Percentiles rank a stretch among this genome's conserved stretches.
phyloP scores from a whole-genome alignment of 352 stramenopile species.

The Thalassiosira livingstoniorum region DNA sequence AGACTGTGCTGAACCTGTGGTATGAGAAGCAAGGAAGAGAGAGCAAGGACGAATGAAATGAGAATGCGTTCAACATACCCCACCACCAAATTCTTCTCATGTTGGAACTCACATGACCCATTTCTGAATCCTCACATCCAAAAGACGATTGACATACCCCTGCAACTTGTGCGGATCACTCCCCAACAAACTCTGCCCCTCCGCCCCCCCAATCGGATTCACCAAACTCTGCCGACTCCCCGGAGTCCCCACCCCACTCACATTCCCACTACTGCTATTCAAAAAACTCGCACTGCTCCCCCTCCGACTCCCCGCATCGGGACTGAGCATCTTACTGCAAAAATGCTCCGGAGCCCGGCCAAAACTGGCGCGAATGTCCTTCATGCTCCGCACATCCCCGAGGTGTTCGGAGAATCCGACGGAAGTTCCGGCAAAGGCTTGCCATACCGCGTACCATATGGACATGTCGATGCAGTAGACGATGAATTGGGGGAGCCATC shows the following conservation, averaged over 20 bases:
- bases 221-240: slow-evolving; percentile 52
- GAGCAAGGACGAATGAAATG: too few relatives aligned
- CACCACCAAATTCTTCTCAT: too few relatives aligned
- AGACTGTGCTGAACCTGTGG: slow-evolving; percentile 97
- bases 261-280: slow-evolving; percentile 51
- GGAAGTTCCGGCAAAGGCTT: slow-evolving; percentile 95
- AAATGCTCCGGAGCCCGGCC: slow-evolving; percentile 83
- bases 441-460: slow-evolving; percentile 96
- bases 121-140: slow-evolving; percentile 95
- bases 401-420: slow-evolving; percentile 96
- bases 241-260: too few relatives aligned
- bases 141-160: slow-evolving; percentile 85
- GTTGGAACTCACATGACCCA: too few relatives aligned
- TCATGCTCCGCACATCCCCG: slow-evolving; percentile 92
- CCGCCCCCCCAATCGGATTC: slow-evolving; percentile 60
- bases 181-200: slow-evolving; percentile 76
- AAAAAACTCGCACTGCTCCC: slow-evolving; percentile 84
- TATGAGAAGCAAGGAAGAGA: too few relatives aligned
- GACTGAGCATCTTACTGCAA: slow-evolving; percentile 86
- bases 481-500: slow-evolving; percentile 97
- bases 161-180: slow-evolving; percentile 82
- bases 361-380: slow-evolving; percentile 87
- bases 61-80: too few relatives aligned
- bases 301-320: slow-evolving; percentile 80
- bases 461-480: slow-evolving; percentile 98